Base-by-base conservation (phyloP, 495 filamentous ascomycete species). In the Aspergillus haitiensis region DNA sequence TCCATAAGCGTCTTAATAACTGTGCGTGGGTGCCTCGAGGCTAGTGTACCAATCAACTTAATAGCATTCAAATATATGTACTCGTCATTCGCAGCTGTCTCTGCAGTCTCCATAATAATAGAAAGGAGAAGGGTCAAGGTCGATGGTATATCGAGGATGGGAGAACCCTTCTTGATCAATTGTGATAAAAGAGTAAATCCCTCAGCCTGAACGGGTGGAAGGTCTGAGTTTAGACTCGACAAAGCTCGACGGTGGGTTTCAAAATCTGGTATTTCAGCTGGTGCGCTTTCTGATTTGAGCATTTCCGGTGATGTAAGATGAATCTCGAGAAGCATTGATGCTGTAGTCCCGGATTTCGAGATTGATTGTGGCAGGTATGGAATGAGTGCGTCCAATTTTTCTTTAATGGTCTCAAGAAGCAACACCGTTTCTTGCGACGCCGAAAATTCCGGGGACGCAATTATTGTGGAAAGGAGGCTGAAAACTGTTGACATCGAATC, bases 181-280 rank as follows among this genome's bases (percentile, higher is more conserved):
- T 76, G 75, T 0, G 84, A 83, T 13, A 95, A 72, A 1, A 91
- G 80, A 18, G 86, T 85, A 37, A 96, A 83, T 9, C 90, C 91
- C 68, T 94, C 88, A 6, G 84, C 86, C 33, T 90, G 84, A 9
- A 93, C 86, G 0, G 91, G 91, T 7, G 90, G 83, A 0, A 90
- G 84, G 0, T 86, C 82, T 55, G 91, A 89, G 16, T 86, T 86
- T 55, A 94, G 84, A 66, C 93, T 90, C 1, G 80, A 82, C 33
- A 94, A 75, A 6, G 89, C 89, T 15, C 89, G 79, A 52, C 76
- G 81, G 64, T 94, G 89, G 0, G 80, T 87, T 55, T 90, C 86
- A 33, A 85, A 81, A 65, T 92, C 87, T 56, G 86, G 80, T 11
- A 81, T 64, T 54, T 87, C 80, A 9, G 72, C 49, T 7, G 74